Evolutionary conservation across 768 basidiomycete species (phyloP).

Genomic region (Sporobolomyces phaffii): DNA sequence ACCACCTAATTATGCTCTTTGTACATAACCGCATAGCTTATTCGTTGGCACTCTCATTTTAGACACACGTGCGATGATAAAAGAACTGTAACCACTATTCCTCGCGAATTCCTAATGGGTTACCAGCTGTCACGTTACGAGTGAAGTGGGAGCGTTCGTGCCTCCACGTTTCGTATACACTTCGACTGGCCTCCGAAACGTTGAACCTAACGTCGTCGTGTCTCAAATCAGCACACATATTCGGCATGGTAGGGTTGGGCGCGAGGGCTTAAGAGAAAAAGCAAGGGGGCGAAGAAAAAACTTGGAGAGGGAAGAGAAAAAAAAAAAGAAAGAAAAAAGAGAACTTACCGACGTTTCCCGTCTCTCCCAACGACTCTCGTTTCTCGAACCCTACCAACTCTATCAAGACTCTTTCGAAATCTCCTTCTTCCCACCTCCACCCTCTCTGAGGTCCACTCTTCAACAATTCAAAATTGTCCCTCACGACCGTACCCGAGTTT

Average conservation of each 20-base stretch:
- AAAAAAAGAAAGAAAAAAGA: background rate
- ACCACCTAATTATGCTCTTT: too few relatives aligned
- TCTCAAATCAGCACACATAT: too few relatives aligned
- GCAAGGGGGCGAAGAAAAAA: too few relatives aligned
- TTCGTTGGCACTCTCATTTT: too few relatives aligned
- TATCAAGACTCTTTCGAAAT: constrained; percentile 56
- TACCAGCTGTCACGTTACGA: too few relatives aligned
- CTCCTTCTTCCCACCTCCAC: constrained; percentile 40
- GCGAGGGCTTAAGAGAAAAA: background rate
- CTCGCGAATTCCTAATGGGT: too few relatives aligned
- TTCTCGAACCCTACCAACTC: constrained; percentile 59
- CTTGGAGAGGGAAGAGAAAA: background rate
- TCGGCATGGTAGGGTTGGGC: background rate
- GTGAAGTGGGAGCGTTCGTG: too few relatives aligned
- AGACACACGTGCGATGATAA: too few relatives aligned
- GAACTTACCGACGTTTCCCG: constrained; percentile 57
- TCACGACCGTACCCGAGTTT: background rate
- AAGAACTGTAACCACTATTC: too few relatives aligned
- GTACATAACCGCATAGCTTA: too few relatives aligned
- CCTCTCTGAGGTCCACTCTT: constrained; percentile 55
- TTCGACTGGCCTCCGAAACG: constrained; percentile 61
- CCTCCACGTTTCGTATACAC: constrained; percentile 54
- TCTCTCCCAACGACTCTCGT: constrained; percentile 51
- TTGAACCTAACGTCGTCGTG: constrained; percentile 47
- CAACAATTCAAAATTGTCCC: constrained; percentile 58